Evolutionary conservation across 768 basidiomycete species (phyloP).

Genomic region (Suillus lakei): DNA sequence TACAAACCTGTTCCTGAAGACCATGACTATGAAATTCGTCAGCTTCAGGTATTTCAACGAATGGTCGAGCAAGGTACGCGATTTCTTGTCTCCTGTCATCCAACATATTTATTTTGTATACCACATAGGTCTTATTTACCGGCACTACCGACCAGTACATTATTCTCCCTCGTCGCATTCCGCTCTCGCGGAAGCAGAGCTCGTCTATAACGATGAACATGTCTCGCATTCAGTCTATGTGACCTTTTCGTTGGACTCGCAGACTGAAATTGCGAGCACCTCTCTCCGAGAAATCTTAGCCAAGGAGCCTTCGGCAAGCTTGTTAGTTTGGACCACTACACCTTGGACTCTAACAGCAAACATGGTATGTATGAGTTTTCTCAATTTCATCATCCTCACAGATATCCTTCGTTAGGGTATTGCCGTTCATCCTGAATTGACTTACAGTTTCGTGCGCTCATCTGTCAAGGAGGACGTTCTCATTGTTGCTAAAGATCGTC

Average conservation of each 20-base stretch:
- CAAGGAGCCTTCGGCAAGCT: conserved; percentile 41
- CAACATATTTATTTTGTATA: not conserved
- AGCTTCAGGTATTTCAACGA: conserved; percentile 79
- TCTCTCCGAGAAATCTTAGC: conserved; percentile 38
- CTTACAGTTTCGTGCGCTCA: conserved; percentile 59
- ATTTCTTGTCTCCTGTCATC: not conserved
- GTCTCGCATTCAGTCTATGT: conserved; percentile 89
- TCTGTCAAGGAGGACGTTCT: conserved; percentile 34
- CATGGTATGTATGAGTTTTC: conserved; percentile 60
- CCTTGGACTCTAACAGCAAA: conserved; percentile 97
- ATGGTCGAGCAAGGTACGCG: conserved; percentile 84
- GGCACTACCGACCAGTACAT: conserved; percentile 88
- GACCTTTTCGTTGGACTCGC: conserved; percentile 63
- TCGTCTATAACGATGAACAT: conserved; percentile 89
- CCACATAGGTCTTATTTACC: conserved; percentile 74
- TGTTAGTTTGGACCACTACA: conserved; percentile 96
- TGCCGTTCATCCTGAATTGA: conserved; percentile 76
- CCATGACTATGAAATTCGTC: conserved; percentile 85
- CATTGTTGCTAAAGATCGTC: conserved; percentile 58
- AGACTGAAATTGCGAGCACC: conserved; percentile 21
- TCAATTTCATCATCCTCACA: not conserved
- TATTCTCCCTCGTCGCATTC: conserved; percentile 95
- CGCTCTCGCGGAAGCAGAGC: conserved; percentile 93
- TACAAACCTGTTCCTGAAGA: conserved; percentile 50
- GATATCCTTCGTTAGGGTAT: conserved; percentile 66